These are phyloP conservation scores for Raffaelea ambrosiae DNA, from an alignment of 2,329 filamentous ascomycete species.

Conservation along the genomic window DNA sequence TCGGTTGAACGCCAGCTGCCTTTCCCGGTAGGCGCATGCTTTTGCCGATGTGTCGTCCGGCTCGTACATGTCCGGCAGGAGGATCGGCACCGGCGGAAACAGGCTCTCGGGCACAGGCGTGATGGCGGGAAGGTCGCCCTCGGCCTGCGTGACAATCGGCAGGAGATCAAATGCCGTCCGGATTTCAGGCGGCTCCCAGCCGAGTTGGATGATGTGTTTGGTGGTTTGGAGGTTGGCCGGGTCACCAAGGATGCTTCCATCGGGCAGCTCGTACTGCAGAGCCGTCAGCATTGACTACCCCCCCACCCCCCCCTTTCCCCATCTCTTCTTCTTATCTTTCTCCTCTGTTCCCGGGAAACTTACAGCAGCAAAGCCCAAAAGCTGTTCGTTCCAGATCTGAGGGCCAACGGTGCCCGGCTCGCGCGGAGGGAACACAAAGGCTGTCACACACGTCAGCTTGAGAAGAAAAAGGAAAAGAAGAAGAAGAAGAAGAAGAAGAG, in stretches of 20 bases:
- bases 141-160: constrained; percentile 19
- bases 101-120: constrained; percentile 13
- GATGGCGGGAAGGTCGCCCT: constrained; percentile 16
- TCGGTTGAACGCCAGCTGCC: constrained; percentile 17
- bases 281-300: too few relatives aligned
- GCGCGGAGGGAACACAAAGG: constrained; percentile 19
- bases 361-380: constrained; percentile 18
- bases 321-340: too few relatives aligned
- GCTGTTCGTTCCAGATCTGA: constrained; percentile 19
- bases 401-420: constrained; percentile 12
- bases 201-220: constrained; percentile 17
- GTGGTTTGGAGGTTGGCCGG: constrained; percentile 17
- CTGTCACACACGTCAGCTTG: constrained; percentile 1
- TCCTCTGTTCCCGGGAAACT: too few relatives aligned
- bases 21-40: neutral
- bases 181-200: constrained; percentile 17
- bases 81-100: constrained; percentile 14
- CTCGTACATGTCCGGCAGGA: constrained; percentile 15
- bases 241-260: constrained; percentile 18
- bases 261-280: constrained; percentile 12
- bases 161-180: constrained; percentile 18
- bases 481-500: too few relatives aligned
- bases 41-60: constrained; percentile 3
- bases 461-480: neutral
- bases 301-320: too few relatives aligned